Percentiles rank a stretch among this genome's conserved stretches.
Evolutionary conservation across 2,329 filamentous ascomycete species (phyloP).

Genomic region (Geosmithia putterillii): DNA sequence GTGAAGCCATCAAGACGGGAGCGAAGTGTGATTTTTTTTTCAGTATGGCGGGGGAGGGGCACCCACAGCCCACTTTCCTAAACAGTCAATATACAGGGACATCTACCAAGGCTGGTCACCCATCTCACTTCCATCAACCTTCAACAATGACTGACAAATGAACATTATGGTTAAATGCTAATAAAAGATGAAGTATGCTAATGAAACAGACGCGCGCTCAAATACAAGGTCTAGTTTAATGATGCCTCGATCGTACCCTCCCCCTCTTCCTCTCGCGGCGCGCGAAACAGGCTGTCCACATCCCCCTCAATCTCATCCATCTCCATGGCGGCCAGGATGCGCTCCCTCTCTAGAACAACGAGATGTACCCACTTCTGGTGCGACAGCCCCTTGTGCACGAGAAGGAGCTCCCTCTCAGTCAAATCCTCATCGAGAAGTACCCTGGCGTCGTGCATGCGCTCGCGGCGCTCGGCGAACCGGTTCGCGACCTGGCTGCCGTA

Average conservation of each 20-base stretch:
- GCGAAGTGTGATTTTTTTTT: background rate
- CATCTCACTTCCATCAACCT: background rate
- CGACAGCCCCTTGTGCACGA: constrained; percentile 20
- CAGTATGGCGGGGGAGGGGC: background rate
- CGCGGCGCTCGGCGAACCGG: constrained; percentile 23
- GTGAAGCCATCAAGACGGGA: background rate
- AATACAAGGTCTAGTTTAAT: background rate
- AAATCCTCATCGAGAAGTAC: constrained; percentile 14
- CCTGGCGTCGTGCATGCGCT: constrained; percentile 27
- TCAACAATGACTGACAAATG: background rate
- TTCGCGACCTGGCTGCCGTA: constrained; percentile 23
- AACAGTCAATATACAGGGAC: background rate
- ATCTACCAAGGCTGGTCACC: too few relatives aligned
- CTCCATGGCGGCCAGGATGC: constrained; percentile 28
- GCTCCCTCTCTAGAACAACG: constrained; percentile 29
- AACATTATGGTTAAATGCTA: too few relatives aligned
- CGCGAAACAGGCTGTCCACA: constrained; percentile 17
- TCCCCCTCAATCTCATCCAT: constrained; percentile 28
- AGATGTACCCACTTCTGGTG: constrained; percentile 35
- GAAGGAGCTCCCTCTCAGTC: constrained; percentile 16
- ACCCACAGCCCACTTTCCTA: background rate
- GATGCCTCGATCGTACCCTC: background rate
- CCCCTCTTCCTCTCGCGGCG: background rate
- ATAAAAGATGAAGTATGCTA: too few relatives aligned
- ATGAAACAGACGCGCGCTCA: too few relatives aligned